These are phyloP conservation scores for Elaphomyces granulatus DNA, from an alignment of 495 filamentous ascomycete species.

Conservation along the genomic window DNA sequence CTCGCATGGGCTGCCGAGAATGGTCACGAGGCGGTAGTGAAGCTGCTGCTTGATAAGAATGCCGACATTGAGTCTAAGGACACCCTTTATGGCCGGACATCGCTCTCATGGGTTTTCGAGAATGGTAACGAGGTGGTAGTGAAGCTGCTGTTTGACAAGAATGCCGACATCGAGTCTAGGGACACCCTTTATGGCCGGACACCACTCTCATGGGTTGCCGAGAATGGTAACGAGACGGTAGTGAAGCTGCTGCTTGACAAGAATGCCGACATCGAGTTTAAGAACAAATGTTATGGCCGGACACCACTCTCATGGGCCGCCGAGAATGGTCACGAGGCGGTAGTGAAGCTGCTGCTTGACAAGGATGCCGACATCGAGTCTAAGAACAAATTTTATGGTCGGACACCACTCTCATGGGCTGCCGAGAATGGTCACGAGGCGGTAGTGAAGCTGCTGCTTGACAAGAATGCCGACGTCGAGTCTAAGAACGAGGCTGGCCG, in stretches of 20 bases:
- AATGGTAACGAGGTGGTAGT: conserved; percentile 25
- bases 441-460: background rate
- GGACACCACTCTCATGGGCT: conserved; percentile 18
- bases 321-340: conserved; percentile 5
- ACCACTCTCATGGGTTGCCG: conserved; percentile 2
- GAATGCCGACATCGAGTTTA: conserved; percentile 12
- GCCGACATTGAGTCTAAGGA: conserved; percentile 11
- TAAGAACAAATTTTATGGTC: too few species aligned
- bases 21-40: conserved; percentile 11
- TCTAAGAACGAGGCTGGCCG: background rate
- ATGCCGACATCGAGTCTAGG: too few species aligned
- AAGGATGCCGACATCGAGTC: background rate
- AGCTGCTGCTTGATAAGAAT: conserved; percentile 10
- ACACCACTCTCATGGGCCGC: background rate
- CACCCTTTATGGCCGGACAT: conserved; percentile 5
- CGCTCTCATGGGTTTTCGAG: conserved; percentile 25
- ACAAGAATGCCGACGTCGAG: conserved; percentile 2
- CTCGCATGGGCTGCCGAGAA: conserved; percentile 12
- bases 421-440: too few species aligned
- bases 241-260: conserved; percentile 13
- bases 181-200: background rate
- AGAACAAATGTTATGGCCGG: conserved; percentile 6
- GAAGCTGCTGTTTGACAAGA: conserved; percentile 14
- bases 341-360: conserved; percentile 15
- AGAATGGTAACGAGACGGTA: conserved; percentile 11